These are phyloP conservation scores for Trifolium repens DNA, from an alignment of 306 rosid species.

Conservation along the genomic window DNA sequence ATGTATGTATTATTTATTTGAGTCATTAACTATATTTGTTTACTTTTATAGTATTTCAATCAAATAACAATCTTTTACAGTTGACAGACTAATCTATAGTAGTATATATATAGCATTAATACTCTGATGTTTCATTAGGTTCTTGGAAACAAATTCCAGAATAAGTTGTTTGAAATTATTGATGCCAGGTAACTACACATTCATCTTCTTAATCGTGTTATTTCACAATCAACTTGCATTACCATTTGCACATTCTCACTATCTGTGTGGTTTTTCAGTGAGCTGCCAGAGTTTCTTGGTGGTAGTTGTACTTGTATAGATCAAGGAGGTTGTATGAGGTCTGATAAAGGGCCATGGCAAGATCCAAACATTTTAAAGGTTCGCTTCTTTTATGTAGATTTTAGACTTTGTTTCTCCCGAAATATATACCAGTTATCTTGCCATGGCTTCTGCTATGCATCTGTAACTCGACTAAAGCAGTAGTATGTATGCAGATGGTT, in stretches of 20 bases:
- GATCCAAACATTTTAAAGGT: constrained; percentile 85
- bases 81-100: constrained; percentile 27
- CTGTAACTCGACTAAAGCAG: constrained; percentile 33
- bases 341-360: constrained; percentile 95
- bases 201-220: constrained; percentile 15
- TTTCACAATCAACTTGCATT: constrained; percentile 27
- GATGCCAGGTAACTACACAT: constrained; percentile 66
- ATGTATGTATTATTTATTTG: constrained; percentile 62
- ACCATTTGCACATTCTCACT: constrained; percentile 31
- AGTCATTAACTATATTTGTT: constrained; percentile 5
- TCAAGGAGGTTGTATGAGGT: constrained; percentile 82
- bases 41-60: constrained; percentile 28
- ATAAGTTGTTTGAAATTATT: constrained; percentile 77
- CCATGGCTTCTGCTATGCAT: constrained; percentile 23
- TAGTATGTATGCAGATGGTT: constrained; percentile 64
- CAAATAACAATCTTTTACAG: constrained; percentile 22
- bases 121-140: constrained; percentile 60
- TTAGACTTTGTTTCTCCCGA: constrained; percentile 24
- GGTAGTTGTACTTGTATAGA: constrained; percentile 81
- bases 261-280: constrained; percentile 57
- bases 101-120: constrained; percentile 10
- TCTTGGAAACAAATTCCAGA: constrained; percentile 82
- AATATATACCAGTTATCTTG: constrained; percentile 13
- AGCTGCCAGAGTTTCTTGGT: constrained; percentile 88
- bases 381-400: constrained; percentile 27